Percentiles rank a stretch among this genome's conserved stretches.
These are phyloP conservation scores for Davidsoniella virescens DNA, from an alignment of 2,329 filamentous ascomycete species.

Conservation along the genomic window DNA sequence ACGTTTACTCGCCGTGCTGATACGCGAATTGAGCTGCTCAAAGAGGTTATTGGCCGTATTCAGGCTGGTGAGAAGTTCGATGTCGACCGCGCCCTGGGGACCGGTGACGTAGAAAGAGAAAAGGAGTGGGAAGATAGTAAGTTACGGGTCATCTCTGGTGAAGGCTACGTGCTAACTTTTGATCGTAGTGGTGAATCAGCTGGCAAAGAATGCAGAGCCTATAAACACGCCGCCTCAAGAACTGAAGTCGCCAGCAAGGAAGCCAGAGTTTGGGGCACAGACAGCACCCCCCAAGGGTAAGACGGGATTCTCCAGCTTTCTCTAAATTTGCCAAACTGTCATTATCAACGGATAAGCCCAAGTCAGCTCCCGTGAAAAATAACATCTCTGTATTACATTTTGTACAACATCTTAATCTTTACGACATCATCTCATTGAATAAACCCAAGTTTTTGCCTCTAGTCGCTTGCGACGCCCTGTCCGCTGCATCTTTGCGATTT, in stretches of 20 bases:
- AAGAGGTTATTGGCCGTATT: constrained; percentile 57
- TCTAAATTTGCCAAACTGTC: constrained; percentile 22
- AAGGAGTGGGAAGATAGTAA: constrained; percentile 75
- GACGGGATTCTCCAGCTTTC: constrained; percentile 30
- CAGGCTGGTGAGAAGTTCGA: constrained; percentile 64
- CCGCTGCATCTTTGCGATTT: not conserved
- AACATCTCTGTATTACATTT: constrained; percentile 9
- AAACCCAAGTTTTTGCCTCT: constrained; percentile 16
- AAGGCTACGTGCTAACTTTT: constrained; percentile 12
- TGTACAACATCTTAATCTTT: constrained; percentile 16
- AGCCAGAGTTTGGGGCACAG: not conserved
- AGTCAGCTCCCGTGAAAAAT: too few relatives aligned
- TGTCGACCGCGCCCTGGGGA: constrained; percentile 67
- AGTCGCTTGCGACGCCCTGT: constrained; percentile 14
- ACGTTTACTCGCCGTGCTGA: constrained; percentile 63
- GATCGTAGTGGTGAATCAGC: constrained; percentile 42
- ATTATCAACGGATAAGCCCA: constrained; percentile 1
- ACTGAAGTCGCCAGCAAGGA: not conserved
- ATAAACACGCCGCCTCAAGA: constrained; percentile 14
- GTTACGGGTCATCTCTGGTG: constrained; percentile 16
- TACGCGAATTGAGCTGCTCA: constrained; percentile 57
- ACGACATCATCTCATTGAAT: constrained; percentile 48
- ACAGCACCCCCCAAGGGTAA: constrained; percentile 13
- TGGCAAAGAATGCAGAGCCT: constrained; percentile 26
- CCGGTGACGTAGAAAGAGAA: constrained; percentile 59